Percentiles rank a stretch among this genome's conserved stretches.
phyloP scores from a whole-genome alignment of 2,329 filamentous ascomycete genomes.

The Fonsecaea nubica region DNA sequence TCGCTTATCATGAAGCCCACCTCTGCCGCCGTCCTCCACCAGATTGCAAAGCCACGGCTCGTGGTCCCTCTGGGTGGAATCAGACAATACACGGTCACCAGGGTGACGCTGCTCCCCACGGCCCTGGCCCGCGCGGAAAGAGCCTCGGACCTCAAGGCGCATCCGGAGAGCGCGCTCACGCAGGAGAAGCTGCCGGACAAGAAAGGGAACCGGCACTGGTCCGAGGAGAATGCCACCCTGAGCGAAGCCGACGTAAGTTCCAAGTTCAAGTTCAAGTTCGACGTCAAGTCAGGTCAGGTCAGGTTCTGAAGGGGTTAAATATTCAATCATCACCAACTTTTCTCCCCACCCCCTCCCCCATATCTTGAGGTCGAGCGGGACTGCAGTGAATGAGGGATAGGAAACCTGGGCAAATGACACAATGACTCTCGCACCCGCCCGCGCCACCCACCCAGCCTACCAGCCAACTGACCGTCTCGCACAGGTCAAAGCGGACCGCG shows the following conservation, averaged over 20 bases:
- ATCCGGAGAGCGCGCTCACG: conserved; percentile 28
- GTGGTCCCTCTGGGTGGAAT: background rate
- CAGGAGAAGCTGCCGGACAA: conserved; percentile 33
- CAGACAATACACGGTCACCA: conserved; percentile 15
- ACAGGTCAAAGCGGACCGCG: conserved; percentile 21
- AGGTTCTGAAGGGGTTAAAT: too few species aligned
- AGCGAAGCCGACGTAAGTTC: conserved; percentile 34
- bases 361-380: too few species aligned
- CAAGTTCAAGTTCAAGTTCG: too few species aligned
- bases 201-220: conserved; percentile 32
- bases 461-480: background rate
- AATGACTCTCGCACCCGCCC: too few species aligned
- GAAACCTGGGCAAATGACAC: too few species aligned
- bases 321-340: too few species aligned
- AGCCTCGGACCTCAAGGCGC: conserved; percentile 29
- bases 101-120: conserved; percentile 18
- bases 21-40: background rate
- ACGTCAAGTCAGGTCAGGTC: too few species aligned
- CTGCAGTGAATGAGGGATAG: too few species aligned
- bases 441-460: too few species aligned
- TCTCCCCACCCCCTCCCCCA: too few species aligned
- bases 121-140: conserved; percentile 29
- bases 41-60: conserved; percentile 2
- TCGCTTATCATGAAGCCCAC: conserved; percentile 1
- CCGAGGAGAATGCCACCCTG: conserved; percentile 29